A percentile compares a stretch with the other conserved stretches of the same genome.
These are phyloP conservation scores for Penicillium maclennaniae DNA, from an alignment of 495 filamentous ascomycete genomes.

Conservation along the genomic window DNA sequence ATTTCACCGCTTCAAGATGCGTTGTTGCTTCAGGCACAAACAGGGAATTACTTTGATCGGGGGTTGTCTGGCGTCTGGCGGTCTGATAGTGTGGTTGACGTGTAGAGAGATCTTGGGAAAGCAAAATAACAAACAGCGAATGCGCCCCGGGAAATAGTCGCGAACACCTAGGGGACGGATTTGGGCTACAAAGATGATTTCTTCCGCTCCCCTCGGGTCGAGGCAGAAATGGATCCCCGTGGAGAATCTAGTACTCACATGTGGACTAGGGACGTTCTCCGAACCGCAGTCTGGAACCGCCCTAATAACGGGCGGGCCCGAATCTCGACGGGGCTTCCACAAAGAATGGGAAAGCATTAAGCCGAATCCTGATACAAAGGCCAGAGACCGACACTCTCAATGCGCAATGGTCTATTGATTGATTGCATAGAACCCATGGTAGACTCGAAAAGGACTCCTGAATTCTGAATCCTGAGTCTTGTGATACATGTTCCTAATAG, in stretches of 20 bases:
- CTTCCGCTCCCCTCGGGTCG: slow-evolving; percentile 2
- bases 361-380: not conserved
- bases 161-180: not conserved
- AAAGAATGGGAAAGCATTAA: not conserved
- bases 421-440: not conserved
- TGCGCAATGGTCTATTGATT: not conserved
- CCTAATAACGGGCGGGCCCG: not conserved
- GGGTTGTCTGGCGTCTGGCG: slow-evolving; percentile 2
- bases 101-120: not conserved
- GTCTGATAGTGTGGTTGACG: slow-evolving; percentile 1
- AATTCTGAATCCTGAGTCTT: not conserved
- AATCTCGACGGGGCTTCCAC: not conserved
- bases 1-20: slow-evolving; percentile 16
- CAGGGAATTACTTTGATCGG: slow-evolving; percentile 3
- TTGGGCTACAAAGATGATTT: not conserved
- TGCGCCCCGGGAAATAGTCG: not conserved
- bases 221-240: not conserved
- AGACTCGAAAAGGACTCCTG: not conserved
- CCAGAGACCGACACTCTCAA: not conserved
- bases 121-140: not conserved
- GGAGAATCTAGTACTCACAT: not conserved
- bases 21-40: not conserved
- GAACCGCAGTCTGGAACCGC: not conserved
- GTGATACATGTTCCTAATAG: not conserved
- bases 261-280: not conserved